Conservation (phyloP, 768 basidiomycete genomes). For the Russula compacta region DNA sequence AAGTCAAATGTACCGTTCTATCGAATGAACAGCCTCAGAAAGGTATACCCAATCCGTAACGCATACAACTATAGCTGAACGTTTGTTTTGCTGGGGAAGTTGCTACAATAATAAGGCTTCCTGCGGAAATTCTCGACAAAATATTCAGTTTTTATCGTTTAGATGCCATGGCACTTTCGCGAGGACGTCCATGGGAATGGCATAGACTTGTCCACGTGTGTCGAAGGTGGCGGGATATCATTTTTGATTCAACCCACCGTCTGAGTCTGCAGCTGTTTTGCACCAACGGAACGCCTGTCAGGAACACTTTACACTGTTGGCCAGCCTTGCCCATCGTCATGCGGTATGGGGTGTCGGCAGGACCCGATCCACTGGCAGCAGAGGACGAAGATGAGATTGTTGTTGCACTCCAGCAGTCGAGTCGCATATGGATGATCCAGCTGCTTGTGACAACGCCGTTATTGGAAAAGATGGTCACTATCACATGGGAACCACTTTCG, state of each 20-base stretch:
- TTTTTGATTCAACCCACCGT: background rate
- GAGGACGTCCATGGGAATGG: slow-evolving; percentile 6
- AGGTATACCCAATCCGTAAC: background rate
- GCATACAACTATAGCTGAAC: background rate
- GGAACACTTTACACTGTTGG: background rate
- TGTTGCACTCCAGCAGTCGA: background rate
- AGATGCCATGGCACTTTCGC: background rate
- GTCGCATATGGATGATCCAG: background rate
- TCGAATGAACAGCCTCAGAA: no score
- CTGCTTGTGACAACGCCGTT: background rate
- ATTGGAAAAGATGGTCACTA: background rate
- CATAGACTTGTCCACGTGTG: background rate
- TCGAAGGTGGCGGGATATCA: background rate
- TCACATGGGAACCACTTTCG: background rate
- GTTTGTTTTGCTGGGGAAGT: background rate
- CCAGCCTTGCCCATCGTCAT: slow-evolving; percentile 1
- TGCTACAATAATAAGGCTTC: background rate
- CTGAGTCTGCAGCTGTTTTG: background rate
- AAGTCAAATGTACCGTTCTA: background rate
- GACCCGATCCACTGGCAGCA: background rate
- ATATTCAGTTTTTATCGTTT: background rate
- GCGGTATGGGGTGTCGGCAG: background rate
- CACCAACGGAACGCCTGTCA: background rate
- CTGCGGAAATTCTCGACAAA: background rate
- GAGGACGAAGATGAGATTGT: background rate